Conservation (phyloP, 768 basidiomycete species). For the Lentinula sp. region DNA sequence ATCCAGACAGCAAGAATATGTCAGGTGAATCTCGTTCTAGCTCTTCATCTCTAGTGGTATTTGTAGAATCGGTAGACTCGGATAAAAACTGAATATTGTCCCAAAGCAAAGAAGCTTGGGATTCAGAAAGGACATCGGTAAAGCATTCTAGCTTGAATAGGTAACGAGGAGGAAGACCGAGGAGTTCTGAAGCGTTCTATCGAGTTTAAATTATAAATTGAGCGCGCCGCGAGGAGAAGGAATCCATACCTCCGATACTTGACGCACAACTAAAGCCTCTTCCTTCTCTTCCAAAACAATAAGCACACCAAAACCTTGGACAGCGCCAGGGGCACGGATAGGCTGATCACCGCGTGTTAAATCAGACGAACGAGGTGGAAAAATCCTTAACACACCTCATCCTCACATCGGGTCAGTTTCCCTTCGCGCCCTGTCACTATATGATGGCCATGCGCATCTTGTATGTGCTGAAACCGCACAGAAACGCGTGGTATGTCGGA, state of each 20-base stretch:
- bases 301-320: constrained; percentile 81
- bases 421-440: constrained; percentile 69
- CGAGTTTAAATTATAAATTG: not conserved
- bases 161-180: constrained; percentile 65
- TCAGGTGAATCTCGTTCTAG: constrained; percentile 44
- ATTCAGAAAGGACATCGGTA: constrained; percentile 59
- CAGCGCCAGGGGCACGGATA: constrained; percentile 74
- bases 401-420: constrained; percentile 59
- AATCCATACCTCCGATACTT: constrained; percentile 69
- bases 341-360: constrained; percentile 35
- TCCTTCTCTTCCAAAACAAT: constrained; percentile 61
- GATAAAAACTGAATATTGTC: constrained; percentile 69
- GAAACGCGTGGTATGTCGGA: constrained; percentile 38
- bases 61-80: constrained; percentile 25
- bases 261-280: constrained; percentile 56
- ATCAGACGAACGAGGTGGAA: not conserved
- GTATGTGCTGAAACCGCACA: constrained; percentile 57
- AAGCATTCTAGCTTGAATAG: constrained; percentile 73
- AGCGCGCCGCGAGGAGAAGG: not conserved
- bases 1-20: constrained; percentile 67
- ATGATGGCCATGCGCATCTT: constrained; percentile 64
- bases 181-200: constrained; percentile 69
- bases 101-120: constrained; percentile 61
- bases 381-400: constrained; percentile 46
- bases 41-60: constrained; percentile 16